Base-by-base conservation (phyloP, 306 rosid genomes). In the Ceratonia siliqua region DNA sequence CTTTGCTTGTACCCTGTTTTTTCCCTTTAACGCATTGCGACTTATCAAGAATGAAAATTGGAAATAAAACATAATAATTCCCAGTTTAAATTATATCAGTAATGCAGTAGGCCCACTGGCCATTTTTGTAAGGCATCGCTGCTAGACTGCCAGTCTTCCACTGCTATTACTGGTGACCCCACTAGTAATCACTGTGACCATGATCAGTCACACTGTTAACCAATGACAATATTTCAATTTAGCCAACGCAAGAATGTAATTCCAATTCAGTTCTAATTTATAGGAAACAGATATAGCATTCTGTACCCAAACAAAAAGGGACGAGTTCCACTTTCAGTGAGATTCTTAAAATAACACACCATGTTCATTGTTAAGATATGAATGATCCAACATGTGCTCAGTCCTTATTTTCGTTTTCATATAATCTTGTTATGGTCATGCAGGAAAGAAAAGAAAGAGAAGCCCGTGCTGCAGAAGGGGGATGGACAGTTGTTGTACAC, bases 401-500 rank as follows among this genome's bases (percentile, higher is more conserved):
- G 59, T 45, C 35, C 30, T 22, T 68, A 38, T 63, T 59, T 72
- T 74, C 48, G 25, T 64, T 70, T 35, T 45, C 8, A 28, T 50
- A 35, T 12, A 12, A 41, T 72, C 21, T 42, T 82, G 67, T 39
- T 81, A 17, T 66, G 17, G 78, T 38, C 54, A 30, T 81, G 62
- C 92, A 93, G 98, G 92, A 89, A 81, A 86, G 67, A 69, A 84
- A 82, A 79, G 92, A 84, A 75, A 89, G 82, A 81, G 92, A 93
- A 79, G 91, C 86, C 48, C 87, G 11, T 62, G 88, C 82, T 46
- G 92, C 91, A 25, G 97, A 91, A 27, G 97, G 89, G 38, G 98
- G 98, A 54, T 93, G 97, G 97, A 89, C 97, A 0, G 92, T 93
- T 58, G 96, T 91, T 62, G 85, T 77, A 24, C 96, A 91, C 80